phyloP scores from a whole-genome alignment of 1,139 yeast genomes.

The Pichia inconspicua region DNA sequence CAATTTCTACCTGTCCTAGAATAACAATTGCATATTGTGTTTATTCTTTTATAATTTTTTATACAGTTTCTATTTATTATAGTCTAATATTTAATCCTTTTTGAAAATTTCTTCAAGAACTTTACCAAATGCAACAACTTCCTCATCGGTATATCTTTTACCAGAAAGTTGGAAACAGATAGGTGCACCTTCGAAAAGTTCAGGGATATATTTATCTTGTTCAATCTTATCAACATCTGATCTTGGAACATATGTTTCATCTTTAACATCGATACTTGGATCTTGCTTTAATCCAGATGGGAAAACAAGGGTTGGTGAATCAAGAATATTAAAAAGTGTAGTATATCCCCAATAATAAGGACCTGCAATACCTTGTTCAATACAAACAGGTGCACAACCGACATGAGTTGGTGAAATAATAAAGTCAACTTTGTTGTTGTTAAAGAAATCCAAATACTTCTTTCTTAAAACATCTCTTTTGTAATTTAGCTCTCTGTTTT shows the following conservation, averaged over 20 bases:
- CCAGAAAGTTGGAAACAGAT: conserved; percentile 45
- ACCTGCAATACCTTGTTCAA: conserved; percentile 38
- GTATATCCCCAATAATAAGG: conserved; percentile 75
- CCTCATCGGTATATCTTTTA: conserved; percentile 48
- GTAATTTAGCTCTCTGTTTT: conserved; percentile 41
- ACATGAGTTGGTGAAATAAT: conserved; percentile 61
- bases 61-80: background rate
- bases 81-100: background rate
- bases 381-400: conserved; percentile 58
- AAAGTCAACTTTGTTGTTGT: conserved; percentile 54
- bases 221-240: conserved; percentile 41
- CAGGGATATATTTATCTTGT: conserved; percentile 31
- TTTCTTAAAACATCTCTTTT: conserved; percentile 49
- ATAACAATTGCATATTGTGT: conserved; percentile 5
- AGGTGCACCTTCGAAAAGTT: conserved; percentile 43
- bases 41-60: background rate
- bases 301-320: conserved; percentile 52
- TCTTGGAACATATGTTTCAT: conserved; percentile 28
- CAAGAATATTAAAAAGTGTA: conserved; percentile 56
- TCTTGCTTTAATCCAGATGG: conserved; percentile 60
- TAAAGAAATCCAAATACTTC: conserved; percentile 44
- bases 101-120: conserved; percentile 22
- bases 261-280: conserved; percentile 27
- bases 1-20: conserved; percentile 30
- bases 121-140: conserved; percentile 41